These are phyloP conservation scores for Aspergillus oerlinghausenensis DNA, from an alignment of 2,329 filamentous ascomycete genomes.

Conservation along the genomic window DNA sequence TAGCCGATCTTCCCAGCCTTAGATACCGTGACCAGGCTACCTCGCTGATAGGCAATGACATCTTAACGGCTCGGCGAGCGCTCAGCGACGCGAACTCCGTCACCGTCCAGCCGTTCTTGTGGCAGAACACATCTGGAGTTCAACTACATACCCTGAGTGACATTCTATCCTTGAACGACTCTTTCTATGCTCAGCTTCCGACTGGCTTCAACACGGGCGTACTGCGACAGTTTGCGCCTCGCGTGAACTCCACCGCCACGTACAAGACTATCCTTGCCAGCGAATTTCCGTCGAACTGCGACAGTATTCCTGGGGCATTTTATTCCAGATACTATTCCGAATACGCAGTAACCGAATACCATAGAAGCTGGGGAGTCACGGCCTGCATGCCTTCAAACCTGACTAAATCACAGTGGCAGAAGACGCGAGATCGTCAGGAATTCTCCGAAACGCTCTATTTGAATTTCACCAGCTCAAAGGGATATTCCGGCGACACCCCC, in stretches of 20 bases:
- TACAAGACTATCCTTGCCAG: slow-evolving; percentile 11
- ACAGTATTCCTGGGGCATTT: slow-evolving; percentile 13
- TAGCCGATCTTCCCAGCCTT: neutral
- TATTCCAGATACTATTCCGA: slow-evolving; percentile 13
- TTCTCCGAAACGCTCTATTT: slow-evolving; percentile 28
- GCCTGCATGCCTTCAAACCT: slow-evolving; percentile 27
- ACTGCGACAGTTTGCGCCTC: slow-evolving; percentile 24
- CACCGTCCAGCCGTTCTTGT: neutral
- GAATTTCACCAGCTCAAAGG: slow-evolving; percentile 10
- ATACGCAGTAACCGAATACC: neutral
- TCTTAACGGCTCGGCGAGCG: neutral
- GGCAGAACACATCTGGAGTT: neutral
- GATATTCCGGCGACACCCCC: neutral
- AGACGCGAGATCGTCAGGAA: slow-evolving; percentile 24
- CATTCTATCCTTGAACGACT: slow-evolving; percentile 12
- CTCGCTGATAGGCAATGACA: neutral
- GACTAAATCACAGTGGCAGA: slow-evolving; percentile 21
- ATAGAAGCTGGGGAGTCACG: slow-evolving; percentile 12
- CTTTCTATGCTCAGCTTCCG: slow-evolving; percentile 21
- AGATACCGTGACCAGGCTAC: neutral
- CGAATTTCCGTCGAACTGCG: slow-evolving; percentile 20
- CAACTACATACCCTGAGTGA: neutral
- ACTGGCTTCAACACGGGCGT: slow-evolving; percentile 22
- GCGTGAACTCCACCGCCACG: slow-evolving; percentile 24
- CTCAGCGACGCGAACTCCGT: neutral